Base-by-base conservation (phyloP, 768 basidiomycete species). In the Tephrocybe sp. region DNA sequence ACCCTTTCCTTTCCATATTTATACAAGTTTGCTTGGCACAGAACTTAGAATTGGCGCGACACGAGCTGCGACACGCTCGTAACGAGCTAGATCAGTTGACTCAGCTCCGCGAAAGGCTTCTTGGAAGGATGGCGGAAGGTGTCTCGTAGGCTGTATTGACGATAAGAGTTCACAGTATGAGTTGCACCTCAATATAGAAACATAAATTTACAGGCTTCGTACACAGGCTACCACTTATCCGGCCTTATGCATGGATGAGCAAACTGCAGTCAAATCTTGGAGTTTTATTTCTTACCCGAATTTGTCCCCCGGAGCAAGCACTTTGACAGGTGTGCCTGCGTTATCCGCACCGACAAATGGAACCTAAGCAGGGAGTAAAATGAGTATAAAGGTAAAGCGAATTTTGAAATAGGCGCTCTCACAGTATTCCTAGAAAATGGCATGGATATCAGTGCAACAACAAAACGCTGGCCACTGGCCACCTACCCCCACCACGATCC, bases 41-140 rank as follows among this genome's bases (percentile, higher is more conserved):
- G 79, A 77, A 79, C 44, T 54, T 79, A 5, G 73, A 78, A 5
- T 59, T 78, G 2, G 78, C 78, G 0, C 61, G 70, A 11, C 65
- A 72, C 22, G 71, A 77, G 46, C 61, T 81, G 6, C 60, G 64
- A 26, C 59, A 60, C 5, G 74, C 75, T 9, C 68, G 69, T 26
- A 62, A 72, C 26, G 70, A 72, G 49, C 74, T 79, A 39, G 74
- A 69, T 60, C 68, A 75, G 48, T 62, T 81, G 18, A 67, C 77
- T 19, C 74, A 75, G 36, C 64, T 76, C 4, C 66, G 78, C 9
- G 78, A 81, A 54, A 57, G 73, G n/a, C 61, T 81, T 15, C 60
- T 79, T 0, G 66, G 66, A 0, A 67, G 64, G 44, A 79, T 79
- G 76, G 76, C 70, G 7, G 69, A 69, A n/a, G 60, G 72, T 18